phyloP scores from a whole-genome alignment of 2,329 filamentous ascomycete species.

The Plenodomus tracheiphilus region DNA sequence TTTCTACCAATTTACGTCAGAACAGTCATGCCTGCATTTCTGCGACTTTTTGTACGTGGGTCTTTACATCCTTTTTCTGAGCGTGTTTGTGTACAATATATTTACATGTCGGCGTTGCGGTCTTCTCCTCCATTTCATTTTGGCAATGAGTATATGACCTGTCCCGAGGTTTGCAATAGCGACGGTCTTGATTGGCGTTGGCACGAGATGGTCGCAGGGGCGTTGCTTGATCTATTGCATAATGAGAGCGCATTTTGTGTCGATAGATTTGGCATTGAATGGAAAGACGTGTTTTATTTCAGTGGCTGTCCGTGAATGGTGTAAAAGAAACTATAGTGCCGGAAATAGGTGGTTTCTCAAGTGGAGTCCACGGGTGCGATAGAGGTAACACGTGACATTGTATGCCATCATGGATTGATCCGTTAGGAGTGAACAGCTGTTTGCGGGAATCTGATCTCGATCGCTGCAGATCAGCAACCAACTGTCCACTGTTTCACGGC shows the following conservation, averaged over 20 bases:
- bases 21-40: slow-evolving; percentile 37
- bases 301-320: neutral
- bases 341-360: too few relatives aligned
- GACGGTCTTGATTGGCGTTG: slow-evolving; percentile 4
- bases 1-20: slow-evolving; percentile 26
- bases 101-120: slow-evolving; percentile 25
- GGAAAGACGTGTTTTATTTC: slow-evolving; percentile 8
- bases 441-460: neutral
- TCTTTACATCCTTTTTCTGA: neutral
- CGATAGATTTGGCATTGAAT: slow-evolving; percentile 30
- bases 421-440: neutral
- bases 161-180: neutral
- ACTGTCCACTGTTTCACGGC: neutral
- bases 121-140: slow-evolving; percentile 8
- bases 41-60: slow-evolving; percentile 1
- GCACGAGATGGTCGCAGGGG: slow-evolving; percentile 14
- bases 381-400: neutral
- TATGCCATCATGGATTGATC: neutral
- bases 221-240: slow-evolving; percentile 37
- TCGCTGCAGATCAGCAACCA: neutral
- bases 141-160: slow-evolving; percentile 20
- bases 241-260: slow-evolving; percentile 27
- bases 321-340: too few relatives aligned
- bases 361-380: too few relatives aligned
- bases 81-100: slow-evolving; percentile 34